A percentile compares a stretch with the other conserved stretches of the same genome.
phyloP scores from a whole-genome alignment of 768 basidiomycete species.

The Rhizopogon vesiculosus region DNA sequence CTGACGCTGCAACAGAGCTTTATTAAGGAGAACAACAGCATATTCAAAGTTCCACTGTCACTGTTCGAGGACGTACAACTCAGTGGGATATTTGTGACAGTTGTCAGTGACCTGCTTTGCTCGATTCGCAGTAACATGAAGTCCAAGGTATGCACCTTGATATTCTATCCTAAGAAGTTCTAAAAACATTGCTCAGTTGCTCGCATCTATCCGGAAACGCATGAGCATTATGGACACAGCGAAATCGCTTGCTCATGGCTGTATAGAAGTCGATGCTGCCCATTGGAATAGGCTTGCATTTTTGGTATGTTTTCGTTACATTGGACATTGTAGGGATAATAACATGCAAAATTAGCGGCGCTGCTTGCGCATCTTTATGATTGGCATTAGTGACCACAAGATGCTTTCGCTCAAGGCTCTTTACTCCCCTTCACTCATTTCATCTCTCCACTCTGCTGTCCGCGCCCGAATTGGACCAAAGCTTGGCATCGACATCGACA shows the following conservation, averaged over 20 bases:
- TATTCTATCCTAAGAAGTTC: background rate
- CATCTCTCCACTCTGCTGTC: background rate
- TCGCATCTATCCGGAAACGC: background rate
- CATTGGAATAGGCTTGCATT: slow-evolving; percentile 5
- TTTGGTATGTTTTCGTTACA: background rate
- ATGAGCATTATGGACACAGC: slow-evolving; percentile 1
- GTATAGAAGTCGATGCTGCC: slow-evolving; percentile 1
- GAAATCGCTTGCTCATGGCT: background rate
- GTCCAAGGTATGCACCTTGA: background rate
- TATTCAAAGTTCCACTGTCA: slow-evolving; percentile 2
- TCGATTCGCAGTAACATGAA: background rate
- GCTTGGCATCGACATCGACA: background rate
- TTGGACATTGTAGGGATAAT: background rate
- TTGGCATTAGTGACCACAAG: background rate
- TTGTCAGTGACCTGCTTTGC: background rate
- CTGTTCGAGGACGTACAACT: background rate
- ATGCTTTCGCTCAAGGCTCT: background rate
- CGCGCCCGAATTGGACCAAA: background rate
- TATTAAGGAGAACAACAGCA: background rate
- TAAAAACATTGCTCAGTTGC: background rate
- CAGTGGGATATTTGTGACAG: background rate
- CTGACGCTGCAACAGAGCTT: background rate
- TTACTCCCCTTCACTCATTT: slow-evolving; percentile 1
- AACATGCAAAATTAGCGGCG: background rate
- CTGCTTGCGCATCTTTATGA: slow-evolving; percentile 1